Evolutionary conservation across 257 asterid genomes (phyloP), one percentile per base, ranked within the genome.

Genomic region (Solanum medicagineum): DNA sequence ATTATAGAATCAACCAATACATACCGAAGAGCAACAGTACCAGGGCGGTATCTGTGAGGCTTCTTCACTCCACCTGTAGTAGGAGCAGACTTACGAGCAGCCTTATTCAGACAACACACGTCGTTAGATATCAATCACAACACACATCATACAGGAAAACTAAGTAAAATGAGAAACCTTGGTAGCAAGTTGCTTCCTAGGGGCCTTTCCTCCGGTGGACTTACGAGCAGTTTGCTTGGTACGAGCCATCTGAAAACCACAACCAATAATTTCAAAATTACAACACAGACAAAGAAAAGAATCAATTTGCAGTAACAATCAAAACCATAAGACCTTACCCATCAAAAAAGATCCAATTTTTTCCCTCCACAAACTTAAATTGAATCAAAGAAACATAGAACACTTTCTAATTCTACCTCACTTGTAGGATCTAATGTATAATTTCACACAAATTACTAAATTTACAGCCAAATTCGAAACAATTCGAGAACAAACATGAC

Each of bases 81-180:
- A 44, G 97, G 97, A 82, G 97, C 97, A 87, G 97, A 93, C 91
- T 93, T 93, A 83, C 97, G 95, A 32, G 97, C 97, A 87, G 95
- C 95, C 95, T 93, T 74, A 17, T 59, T 70, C 9, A 65, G 19
- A 2, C 17, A 1, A 1, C 32, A 8, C 12, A 40, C 32, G n/a
- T 2, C 6, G 19, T 85, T 16, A 79, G 65, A 20, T 71, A 60
- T 29, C 45, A 6, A 44, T 10, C 20, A 49, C 15, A 44, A 63
- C 45, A 42, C 29, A 20, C 0, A 5, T 7, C n/a, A 26, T 36
- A 2, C 24, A 55, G 24, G 1, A 20, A 10, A 10, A 1, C 16
- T 1, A 7, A 13, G 10, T 11, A 17, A 10, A 24, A 14, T 4
- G n/a, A 75, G 2, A 8, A 26, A 92, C 96, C 96, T 93, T 93